These are phyloP conservation scores for Ceratocystis alfenasii DNA, from an alignment of 2,329 filamentous ascomycete species.

Conservation along the genomic window DNA sequence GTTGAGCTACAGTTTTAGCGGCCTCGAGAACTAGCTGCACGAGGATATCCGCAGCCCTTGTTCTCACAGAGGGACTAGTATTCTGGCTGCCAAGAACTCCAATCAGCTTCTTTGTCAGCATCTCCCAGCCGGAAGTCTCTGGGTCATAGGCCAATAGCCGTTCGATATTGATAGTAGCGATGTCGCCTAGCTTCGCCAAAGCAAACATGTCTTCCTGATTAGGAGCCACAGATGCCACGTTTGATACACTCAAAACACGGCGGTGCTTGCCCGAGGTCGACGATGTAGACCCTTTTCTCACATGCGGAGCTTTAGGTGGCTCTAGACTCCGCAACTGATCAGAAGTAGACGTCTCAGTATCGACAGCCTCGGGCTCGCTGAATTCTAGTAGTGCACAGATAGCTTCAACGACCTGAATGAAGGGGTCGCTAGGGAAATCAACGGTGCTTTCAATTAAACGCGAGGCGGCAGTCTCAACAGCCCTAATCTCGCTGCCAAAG, in stretches of 20 bases:
- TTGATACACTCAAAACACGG: conserved; percentile 38
- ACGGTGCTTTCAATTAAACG: conserved; percentile 83
- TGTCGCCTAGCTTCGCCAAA: conserved; percentile 59
- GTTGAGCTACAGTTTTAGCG: conserved; percentile 42
- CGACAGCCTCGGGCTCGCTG: conserved; percentile 22
- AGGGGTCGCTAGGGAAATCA: conserved; percentile 76
- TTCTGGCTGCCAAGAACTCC: conserved; percentile 37
- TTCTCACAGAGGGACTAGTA: conserved; percentile 42
- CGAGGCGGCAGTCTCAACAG: conserved; percentile 76
- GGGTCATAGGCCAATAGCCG: conserved; percentile 58
- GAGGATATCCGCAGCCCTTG: conserved; percentile 53
- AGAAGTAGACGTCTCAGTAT: conserved; percentile 9
- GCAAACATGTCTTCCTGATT: conserved; percentile 56
- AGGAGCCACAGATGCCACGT: conserved; percentile 35
- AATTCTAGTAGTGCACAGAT: conserved; percentile 57
- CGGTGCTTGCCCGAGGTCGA: conserved; percentile 33
- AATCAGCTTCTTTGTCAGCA: conserved; percentile 47
- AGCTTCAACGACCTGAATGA: conserved; percentile 63
- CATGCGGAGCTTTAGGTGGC: conserved; percentile 23
- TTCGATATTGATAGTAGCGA: conserved; percentile 62
- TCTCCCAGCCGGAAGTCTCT: conserved; percentile 61
- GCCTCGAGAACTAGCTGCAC: conserved; percentile 47
- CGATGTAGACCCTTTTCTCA: conserved; percentile 29
- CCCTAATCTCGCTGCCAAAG: conserved; percentile 68
- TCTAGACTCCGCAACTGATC: conserved; percentile 19